Evolutionary conservation across 106 monocot species (phyloP).

Genomic region (Phalaenopsis equestris): DNA sequence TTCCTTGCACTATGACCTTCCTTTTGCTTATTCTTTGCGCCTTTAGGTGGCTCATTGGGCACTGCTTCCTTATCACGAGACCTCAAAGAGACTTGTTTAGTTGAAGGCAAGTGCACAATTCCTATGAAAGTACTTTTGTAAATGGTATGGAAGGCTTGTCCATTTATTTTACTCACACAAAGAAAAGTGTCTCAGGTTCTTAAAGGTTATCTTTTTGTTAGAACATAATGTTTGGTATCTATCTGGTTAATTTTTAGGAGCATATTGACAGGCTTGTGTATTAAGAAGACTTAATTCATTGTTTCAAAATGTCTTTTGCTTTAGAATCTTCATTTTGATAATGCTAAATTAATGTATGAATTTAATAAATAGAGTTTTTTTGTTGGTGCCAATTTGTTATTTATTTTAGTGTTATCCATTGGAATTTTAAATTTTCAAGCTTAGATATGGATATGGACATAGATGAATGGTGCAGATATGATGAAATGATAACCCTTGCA

Average conservation of each 20-base stretch:
- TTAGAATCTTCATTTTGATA: no score
- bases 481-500: no score
- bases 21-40: background rate
- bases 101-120: background rate
- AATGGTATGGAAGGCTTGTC: no score
- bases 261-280: background rate
- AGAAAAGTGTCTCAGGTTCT: background rate
- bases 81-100: background rate
- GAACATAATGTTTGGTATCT: background rate
- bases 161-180: no score
- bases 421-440: no score
- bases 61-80: background rate
- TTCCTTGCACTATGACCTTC: background rate
- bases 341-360: no score
- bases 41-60: slow-evolving; percentile 8
- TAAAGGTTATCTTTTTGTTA: background rate
- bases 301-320: background rate
- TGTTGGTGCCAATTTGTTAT: no score
- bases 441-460: no score
- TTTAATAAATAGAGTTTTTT: no score
- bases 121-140: background rate
- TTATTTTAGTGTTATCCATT: no score
- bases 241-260: slow-evolving; percentile 1
- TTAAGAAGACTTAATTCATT: background rate
- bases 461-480: no score